Conservation (phyloP, 768 basidiomycete genomes). For the Boletus reticulatus region DNA sequence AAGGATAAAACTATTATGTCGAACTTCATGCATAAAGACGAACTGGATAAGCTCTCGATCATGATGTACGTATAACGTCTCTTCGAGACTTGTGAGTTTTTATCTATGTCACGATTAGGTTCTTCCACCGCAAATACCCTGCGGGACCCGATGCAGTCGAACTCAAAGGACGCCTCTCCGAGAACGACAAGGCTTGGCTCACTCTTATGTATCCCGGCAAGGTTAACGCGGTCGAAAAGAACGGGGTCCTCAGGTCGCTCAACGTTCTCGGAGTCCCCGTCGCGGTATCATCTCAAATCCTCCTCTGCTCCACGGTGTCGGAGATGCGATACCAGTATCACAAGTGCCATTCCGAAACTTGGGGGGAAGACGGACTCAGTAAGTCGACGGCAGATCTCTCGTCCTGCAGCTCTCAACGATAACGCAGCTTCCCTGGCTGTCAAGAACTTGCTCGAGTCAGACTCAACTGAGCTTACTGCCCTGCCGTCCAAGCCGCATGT, state of each 20-base stretch:
- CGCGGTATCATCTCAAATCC: not conserved
- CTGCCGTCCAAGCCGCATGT: not conserved
- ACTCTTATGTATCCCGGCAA: not conserved
- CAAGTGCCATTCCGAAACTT: not conserved
- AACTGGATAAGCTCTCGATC: too few species aligned
- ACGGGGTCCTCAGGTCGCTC: not conserved
- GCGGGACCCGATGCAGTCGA: accelerated
- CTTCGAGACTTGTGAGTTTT: too few species aligned
- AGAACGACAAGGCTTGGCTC: not conserved
- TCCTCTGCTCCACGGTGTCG: not conserved
- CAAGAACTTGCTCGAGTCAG: accelerated
- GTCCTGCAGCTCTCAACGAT: not conserved
- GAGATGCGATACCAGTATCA: not conserved
- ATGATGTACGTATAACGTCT: too few species aligned
- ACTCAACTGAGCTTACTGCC: too few species aligned
- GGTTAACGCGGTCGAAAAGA: not conserved
- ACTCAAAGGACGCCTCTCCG: not conserved
- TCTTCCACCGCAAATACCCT: not conserved
- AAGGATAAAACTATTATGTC: too few species aligned
- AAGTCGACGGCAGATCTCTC: not conserved
- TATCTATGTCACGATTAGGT: not conserved
- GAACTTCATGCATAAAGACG: too few species aligned
- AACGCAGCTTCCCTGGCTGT: not conserved
- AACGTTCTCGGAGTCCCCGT: not conserved
- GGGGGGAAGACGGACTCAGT: not conserved